These are phyloP conservation scores for Lepidium sativum DNA, from an alignment of 345 rosid genomes.

Conservation along the genomic window DNA sequence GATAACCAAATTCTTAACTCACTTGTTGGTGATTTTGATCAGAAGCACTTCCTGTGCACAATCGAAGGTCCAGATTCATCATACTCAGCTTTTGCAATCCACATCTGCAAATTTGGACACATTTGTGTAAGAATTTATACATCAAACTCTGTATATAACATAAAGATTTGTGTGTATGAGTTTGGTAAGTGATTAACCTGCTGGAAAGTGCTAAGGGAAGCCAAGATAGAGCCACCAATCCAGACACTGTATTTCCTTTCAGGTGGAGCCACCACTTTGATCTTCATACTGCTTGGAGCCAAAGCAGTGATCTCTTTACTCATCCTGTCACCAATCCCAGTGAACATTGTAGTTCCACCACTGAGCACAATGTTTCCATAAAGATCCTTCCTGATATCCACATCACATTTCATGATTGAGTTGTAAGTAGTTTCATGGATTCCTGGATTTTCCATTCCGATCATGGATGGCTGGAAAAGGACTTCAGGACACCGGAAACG, in stretches of 20 bases:
- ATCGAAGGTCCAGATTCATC: conserved; percentile 94
- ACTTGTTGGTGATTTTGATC: conserved; percentile 19
- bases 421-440: conserved; percentile 88
- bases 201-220: conserved; percentile 95
- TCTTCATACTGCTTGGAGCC: conserved; percentile 96
- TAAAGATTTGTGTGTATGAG: no score
- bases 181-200: conserved; percentile 35
- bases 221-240: conserved; percentile 91
- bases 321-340: conserved; percentile 84
- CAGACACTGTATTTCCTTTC: conserved; percentile 94
- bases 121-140: no score
- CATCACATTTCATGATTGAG: conserved; percentile 94
- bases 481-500: conserved; percentile 94
- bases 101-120: conserved; percentile 45
- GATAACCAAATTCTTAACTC: neutral
- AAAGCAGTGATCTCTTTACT: conserved; percentile 88
- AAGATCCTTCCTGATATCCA: conserved; percentile 83
- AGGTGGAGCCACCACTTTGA: conserved; percentile 88
- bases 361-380: conserved; percentile 90
- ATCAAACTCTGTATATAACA: no score
- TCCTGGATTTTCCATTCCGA: conserved; percentile 93
- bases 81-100: conserved; percentile 91
- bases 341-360: conserved; percentile 95
- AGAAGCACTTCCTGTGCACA: conserved; percentile 93
- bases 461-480: conserved; percentile 91